Evolutionary conservation across 208 protist species (phyloP).

Genomic region (Porcisia hertigi): DNA sequence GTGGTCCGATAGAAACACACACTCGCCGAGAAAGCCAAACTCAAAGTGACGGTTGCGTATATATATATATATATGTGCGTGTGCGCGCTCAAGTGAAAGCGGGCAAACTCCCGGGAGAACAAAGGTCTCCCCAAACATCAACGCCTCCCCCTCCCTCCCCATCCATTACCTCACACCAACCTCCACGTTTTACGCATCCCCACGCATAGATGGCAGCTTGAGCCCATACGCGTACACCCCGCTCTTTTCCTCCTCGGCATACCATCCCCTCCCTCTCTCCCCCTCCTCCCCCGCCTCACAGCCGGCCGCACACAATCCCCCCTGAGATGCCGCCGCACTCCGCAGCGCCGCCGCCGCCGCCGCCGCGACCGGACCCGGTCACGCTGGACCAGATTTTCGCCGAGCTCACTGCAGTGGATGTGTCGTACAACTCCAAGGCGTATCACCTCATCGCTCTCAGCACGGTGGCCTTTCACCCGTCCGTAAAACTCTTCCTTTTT

Average conservation of each 20-base stretch:
- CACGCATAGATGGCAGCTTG: no score
- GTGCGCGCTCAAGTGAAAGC: not conserved
- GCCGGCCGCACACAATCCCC: not conserved
- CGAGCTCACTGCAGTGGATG: conserved; percentile 42
- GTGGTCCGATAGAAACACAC: no score
- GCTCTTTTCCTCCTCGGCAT: no score
- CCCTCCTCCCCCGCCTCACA: not conserved
- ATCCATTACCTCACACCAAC: no score
- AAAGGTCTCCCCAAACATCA: not conserved
- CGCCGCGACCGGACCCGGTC: conserved; percentile 77
- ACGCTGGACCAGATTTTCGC: conserved; percentile 85
- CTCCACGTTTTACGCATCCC: no score
- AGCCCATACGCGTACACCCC: no score
- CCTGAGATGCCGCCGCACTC: not conserved
- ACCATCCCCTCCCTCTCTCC: no score
- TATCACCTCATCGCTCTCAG: conserved; percentile 82
- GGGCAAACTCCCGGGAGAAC: not conserved
- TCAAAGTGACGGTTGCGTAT: not conserved
- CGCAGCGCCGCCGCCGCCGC: conserved; percentile 48
- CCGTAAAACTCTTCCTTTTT: conserved; percentile 83
- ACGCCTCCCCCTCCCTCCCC: no score
- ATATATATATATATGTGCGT: not conserved
- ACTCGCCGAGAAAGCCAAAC: no score
- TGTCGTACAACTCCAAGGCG: conserved; percentile 50
- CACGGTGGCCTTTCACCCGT: conserved; percentile 79